Evolutionary conservation across 345 rosid genomes (phyloP), one percentile per base, ranked within the genome.

Genomic region (Corchorus capsularis): DNA sequence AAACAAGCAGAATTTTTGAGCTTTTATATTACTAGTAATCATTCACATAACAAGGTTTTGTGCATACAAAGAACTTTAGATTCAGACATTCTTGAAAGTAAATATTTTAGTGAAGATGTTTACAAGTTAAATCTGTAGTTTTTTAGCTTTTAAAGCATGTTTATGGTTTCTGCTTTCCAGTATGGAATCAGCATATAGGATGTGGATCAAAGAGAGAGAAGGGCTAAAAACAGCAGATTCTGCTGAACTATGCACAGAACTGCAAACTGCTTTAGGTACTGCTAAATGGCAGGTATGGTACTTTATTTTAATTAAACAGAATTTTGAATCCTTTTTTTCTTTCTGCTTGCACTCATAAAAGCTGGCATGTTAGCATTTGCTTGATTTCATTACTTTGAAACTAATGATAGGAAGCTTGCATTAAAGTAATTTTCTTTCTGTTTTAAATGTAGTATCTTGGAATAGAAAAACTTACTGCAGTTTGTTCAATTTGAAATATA

Each of bases 201-300:
- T 89, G 78, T 94, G 98, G 97, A 54, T 81, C 72, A 90, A 85
- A 87, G 86, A 85, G 79, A 83, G 82, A 77, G 83, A 83, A 75
- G 83, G 83, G 69, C 82, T 75, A 54, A 53, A 65, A 13, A 64
- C 76, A 5, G 85, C 75, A 32, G 80, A 82, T 62, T 86, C 89
- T 69, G 78, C 83, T 74, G 86, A 90, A 50, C 85, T 88, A 71
- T 87, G 85, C 50, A 82, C 89, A 68, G 95, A 93, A 73, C 92
- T 93, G 12, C 97, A 92, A 78, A 87, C 90, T n/a, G 86, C 98
- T 73, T 73, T 94, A 74, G 96, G 96, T 72, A 92, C 98, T 19
- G 93, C 98, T 57, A 94, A 94, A 80, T 94, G 97, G 97, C 98
- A 94, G 97, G 98, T 94, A 63, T 12, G 71, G 19, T 22, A 46